Conservation (phyloP, 2,329 filamentous ascomycete species). For the Coniochaeta sp. region DNA sequence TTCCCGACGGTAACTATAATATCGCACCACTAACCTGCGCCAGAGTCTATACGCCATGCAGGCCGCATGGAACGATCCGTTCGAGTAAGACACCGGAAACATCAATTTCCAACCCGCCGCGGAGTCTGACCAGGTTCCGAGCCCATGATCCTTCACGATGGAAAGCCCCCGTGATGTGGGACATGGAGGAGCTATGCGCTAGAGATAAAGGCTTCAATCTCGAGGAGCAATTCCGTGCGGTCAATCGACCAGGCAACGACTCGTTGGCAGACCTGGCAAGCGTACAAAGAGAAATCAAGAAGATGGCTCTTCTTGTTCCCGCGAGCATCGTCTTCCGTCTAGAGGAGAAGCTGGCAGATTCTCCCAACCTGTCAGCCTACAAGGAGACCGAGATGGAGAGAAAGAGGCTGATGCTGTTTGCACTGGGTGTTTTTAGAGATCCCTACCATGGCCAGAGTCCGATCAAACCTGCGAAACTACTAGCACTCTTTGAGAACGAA, state of each 20-base stretch:
- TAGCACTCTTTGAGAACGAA: conserved; percentile 44
- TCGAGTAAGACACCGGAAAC: not conserved
- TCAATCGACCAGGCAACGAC: not conserved
- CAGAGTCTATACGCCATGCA: not conserved
- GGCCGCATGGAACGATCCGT: not conserved
- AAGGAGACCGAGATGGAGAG: conserved; percentile 39
- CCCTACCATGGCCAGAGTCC: conserved; percentile 4
- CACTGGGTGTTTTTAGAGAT: conserved; percentile 37
- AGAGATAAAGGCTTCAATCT: not conserved
- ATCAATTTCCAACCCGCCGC: not conserved
- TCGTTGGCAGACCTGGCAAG: conserved; percentile 18
- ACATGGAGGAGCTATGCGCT: not conserved
- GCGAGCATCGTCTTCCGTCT: conserved; percentile 48
- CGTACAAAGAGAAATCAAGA: conserved; percentile 44
- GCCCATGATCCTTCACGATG: conserved; percentile 5
- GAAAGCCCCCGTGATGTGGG: conserved; percentile 10
- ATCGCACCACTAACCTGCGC: not conserved
- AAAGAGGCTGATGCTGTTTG: conserved; percentile 24
- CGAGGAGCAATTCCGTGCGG: conserved; percentile 4
- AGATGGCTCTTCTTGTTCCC: conserved; percentile 36
- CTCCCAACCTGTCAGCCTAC: conserved; percentile 37
- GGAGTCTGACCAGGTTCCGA: not conserved
- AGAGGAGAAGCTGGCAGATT: conserved; percentile 27
- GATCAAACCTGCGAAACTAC: conserved; percentile 20
- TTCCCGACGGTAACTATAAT: not conserved